Base-by-base conservation (phyloP, 1,284 basidiomycete genomes). In the Microbotryum intermedium region DNA sequence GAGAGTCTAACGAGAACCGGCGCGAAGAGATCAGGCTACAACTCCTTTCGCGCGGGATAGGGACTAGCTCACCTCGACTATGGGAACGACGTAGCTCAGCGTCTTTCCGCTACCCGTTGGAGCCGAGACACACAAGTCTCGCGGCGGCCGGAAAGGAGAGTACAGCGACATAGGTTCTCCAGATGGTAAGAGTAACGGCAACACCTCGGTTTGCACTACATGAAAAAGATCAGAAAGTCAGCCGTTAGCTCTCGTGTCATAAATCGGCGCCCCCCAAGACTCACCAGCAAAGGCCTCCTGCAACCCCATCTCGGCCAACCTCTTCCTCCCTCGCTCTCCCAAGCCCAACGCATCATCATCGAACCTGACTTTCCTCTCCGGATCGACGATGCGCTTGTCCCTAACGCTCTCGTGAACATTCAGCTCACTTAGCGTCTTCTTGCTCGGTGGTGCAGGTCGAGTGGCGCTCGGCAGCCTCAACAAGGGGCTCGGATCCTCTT, bases 81-180 rank as follows among this genome's bases (percentile, higher is more conserved):
- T 88, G 2, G 94, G 94, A 21, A 97, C 77, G 5, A 87, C 86
- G 75, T 98, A 98, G 16, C 91, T 89, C 23, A 98, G 80, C 0
- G 94, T 98, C 77, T 98, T 98, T 0, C 94, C 94, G 68, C 90
- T 93, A 34, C 94, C 94, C 0, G 94, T 98, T 0, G 95, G 95
- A 1, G 95, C 95, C 6, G 91, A 95, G n/a, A 95, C 88, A 70
- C 93, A 94, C 10, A 93, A 80, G 74, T 99, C 95, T 46, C 81
- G 80, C 26, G 86, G 85, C 28, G 82, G 80, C 55, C 82, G 74
- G 68, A 83, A 85, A 1, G 88, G 85, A 18, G 82, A 79, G 70
- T 91, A 90, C 4, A 95, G 77, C 0, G 79, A 74, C 50, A 76
- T 60, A 61, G 70, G 42, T 60, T 65, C 55, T 43, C 61, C 48